Conservation (phyloP, 2,329 filamentous ascomycete species). For the Pseudogymnoascus verrucosus region DNA sequence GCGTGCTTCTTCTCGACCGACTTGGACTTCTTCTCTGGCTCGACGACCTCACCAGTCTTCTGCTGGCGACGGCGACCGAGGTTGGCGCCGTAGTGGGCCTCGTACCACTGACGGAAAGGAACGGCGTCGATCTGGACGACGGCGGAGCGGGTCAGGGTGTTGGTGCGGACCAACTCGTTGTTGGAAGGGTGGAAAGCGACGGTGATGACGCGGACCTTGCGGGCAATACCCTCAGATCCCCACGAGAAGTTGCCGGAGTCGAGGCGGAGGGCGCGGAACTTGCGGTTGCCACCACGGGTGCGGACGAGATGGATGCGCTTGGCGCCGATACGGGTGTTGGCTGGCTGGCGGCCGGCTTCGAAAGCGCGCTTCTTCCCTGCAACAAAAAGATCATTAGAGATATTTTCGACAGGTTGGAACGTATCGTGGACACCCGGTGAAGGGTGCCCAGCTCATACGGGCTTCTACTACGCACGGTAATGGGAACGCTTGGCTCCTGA, state of each 20-base stretch:
- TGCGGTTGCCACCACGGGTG: conserved; percentile 97
- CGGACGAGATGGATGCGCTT: conserved; percentile 97
- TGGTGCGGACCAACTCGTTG: conserved; percentile 99
- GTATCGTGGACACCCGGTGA: conserved; percentile 34
- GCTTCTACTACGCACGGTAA: conserved; percentile 73
- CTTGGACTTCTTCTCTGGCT: conserved; percentile 85
- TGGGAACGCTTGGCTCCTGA: conserved; percentile 95
- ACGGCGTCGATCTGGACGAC: conserved; percentile 98
- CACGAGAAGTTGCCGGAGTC: conserved; percentile 99
- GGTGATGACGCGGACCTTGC: conserved; percentile 98
- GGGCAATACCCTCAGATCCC: conserved; percentile 94
- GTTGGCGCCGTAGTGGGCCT: conserved; percentile 94
- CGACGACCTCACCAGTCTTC: conserved; percentile 43
- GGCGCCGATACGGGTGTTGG: conserved; percentile 97
- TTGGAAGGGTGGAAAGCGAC: conserved; percentile 99
- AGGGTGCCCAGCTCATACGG: conserved; percentile 48
- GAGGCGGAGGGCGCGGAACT: conserved; percentile 98
- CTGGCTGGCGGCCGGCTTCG: conserved; percentile 98
- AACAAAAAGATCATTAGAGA: conserved; percentile 37
- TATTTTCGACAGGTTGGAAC: conserved; percentile 57
- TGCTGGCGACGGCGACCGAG: conserved; percentile 87
- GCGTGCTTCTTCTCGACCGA: conserved; percentile 94
- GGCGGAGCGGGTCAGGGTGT: conserved; percentile 98
- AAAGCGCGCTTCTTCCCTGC: conserved; percentile 93
- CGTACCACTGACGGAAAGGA: conserved; percentile 99